Base-by-base conservation (phyloP, 1,284 basidiomycete genomes). In the Moesziomyces parantarcticus region DNA sequence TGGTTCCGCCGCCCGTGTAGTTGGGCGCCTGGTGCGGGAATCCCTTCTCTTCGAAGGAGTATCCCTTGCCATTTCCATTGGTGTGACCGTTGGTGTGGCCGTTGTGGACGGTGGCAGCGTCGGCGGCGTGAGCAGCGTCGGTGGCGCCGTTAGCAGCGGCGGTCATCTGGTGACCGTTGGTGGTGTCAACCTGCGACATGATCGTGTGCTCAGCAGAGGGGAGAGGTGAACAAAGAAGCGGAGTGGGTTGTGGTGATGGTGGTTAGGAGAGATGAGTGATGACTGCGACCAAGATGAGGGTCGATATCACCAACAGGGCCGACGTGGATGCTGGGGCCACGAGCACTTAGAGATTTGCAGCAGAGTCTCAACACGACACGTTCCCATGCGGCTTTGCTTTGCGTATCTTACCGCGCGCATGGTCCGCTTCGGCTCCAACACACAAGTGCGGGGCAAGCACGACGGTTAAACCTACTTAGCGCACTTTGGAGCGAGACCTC, bases 21-120 rank as follows among this genome's bases (percentile, higher is more conserved):
- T n/a, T 39, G 43, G 68, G 61, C 39, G 64, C 67, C 23, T 63
- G 56, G 23, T 71, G 64, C 29, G 62, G 57, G 34, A 43, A 23
- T 1, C 41, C 40, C 21, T 69, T 70, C 23, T 70, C 58, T 13
- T 70, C 59, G 26, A 58, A 64, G 53, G 36, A 34, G 40, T 51
- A n/a, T 25, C 44, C 50, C 34, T 40, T 49, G 41, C 25, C 22
- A 34, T 50, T 20, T 8, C 53, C 48, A 39, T 53, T 44, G 50
- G 47, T n/a, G 41, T 43, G 6, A 21, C 48, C 47, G 25, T 58
- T 53, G 42, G 26, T 20, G 32, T 51, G 29, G 22, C 49, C 46
- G 46, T 58, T 54, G 50, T 4, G 21, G 32, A 44, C 16, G 16
- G 29, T 43, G 5, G 58, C n/a, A n/a, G 51, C 49, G n/a, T n/a